These are phyloP conservation scores for Pseudopediastrum boryanum DNA, from an alignment of 139 green algal species.

Conservation along the genomic window DNA sequence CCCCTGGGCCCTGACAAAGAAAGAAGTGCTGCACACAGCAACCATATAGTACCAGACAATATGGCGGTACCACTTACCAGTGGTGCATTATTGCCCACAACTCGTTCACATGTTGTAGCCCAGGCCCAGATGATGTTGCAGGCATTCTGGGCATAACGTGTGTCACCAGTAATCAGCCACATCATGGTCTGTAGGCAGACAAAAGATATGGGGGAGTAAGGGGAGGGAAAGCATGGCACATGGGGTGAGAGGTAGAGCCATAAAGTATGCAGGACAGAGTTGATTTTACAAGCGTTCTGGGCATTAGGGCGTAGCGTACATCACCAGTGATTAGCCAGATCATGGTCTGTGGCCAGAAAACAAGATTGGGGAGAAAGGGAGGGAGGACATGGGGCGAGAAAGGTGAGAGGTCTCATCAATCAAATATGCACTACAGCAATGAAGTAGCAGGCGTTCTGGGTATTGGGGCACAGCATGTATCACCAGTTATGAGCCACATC, in stretches of 20 bases:
- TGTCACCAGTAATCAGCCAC: constrained; percentile 22
- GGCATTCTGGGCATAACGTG: constrained; percentile 24
- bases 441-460: neutral
- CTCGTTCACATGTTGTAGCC: constrained; percentile 11
- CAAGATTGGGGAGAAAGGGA: neutral
- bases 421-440: neutral
- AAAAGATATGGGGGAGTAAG: neutral
- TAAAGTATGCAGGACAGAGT: neutral
- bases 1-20: too few species aligned
- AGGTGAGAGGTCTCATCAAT: neutral
- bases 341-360: neutral
- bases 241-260: neutral
- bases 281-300: neutral
- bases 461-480: neutral
- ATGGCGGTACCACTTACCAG: constrained; percentile 18
- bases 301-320: neutral
- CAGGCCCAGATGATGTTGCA: constrained; percentile 26
- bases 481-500: neutral
- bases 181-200: constrained; percentile 22
- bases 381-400: neutral
- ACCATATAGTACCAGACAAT: neutral
- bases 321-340: neutral
- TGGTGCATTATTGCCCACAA: constrained; percentile 29
- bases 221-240: neutral
- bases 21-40: too few species aligned